Base-by-base conservation (phyloP, 225 moss, liverwort and hornwort genomes). In the Pseudisothecium myosuroides region DNA sequence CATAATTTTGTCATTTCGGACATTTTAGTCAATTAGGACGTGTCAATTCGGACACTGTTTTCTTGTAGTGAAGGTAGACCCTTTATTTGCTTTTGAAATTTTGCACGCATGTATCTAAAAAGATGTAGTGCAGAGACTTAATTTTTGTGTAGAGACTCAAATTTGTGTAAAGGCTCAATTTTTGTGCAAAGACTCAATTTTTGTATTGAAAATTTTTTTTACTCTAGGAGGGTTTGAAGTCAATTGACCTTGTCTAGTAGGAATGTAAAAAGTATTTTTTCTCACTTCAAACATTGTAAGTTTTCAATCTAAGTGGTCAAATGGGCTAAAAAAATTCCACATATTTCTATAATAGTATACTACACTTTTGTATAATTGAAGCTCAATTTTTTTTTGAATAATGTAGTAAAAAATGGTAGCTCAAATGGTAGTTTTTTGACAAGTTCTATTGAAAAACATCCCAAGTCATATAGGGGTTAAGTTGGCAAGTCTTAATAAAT, bases 91-190 rank as follows among this genome's bases (percentile, higher is more conserved):
- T 74, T 74, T 0, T 31, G 1, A 19, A 75, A 19, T 19, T 75
- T 49, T 49, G 11, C 19, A 31, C 0, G 0, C 2, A 19, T 19
- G 2, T 49, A 32, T 0, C 4, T 19, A 19, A 31, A 4, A 49
- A 11, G 1, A 45, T 74, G 0, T 29, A 28, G 3, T 29, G n/a
- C n/a, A n/a, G n/a, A n/a, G n/a, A n/a, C n/a, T n/a, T n/a, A n/a
- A n/a, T n/a, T n/a, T n/a, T n/a, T n/a, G 74, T 17, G 0, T 74
- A 18, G 6, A 45, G 4, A 27, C n/a, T n/a, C n/a, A n/a, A n/a
- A n/a, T n/a, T n/a, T n/a, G n/a, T n/a, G n/a, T n/a, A n/a, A n/a
- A n/a, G n/a, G n/a, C n/a, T n/a, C n/a, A n/a, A n/a, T n/a, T n/a
- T n/a, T n/a, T n/a, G n/a, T n/a, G n/a, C 3, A 16, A 3, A 43